Base-by-base conservation (phyloP, 1,284 basidiomycete species). In the Trametes hirsuta region DNA sequence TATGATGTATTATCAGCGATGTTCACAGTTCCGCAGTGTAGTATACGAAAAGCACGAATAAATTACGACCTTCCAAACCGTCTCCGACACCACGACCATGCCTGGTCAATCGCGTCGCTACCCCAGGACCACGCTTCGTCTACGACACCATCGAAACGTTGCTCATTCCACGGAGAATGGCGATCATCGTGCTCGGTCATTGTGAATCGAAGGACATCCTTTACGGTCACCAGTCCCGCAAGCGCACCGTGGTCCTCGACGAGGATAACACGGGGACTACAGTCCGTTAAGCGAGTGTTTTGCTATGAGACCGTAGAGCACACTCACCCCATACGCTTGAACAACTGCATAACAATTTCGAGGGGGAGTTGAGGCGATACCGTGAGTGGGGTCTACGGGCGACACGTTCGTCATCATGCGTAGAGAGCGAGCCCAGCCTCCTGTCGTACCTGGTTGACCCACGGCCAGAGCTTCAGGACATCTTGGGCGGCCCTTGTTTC, bases 271-370 rank as follows among this genome's bases (percentile, higher is more conserved):
- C 96, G 88, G 0, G 97, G 97, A 0, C 94, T 97, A 70, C 45
- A 47, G 41, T 58, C 37, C 60, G 50, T 37, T 15, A 58, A 36
- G 12, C 9, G 42, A 35, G 4, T 14, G 24, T 15, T 9, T 24
- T 6, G 37, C 24, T 6, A 34, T 12, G 5, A n/a, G 24, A 46
- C n/a, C 4, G 1, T 21, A 35, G 15, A 9, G 18, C 14, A 25
- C 24, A 40, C 92, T 66, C 71, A 95, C 95, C 97, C 96, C 89
- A 98, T 92, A 50, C 94, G 85, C 69, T 95, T 93, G 81, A 98
- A 98, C 30, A 98, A 77, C 72, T 97, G 93, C 89, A 98, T 94
- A 11, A 97, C 95, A 57, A 98, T 96, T 75, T 99, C 97, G 42
- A 99, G 79, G 1, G 95, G 94, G 62, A 98, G 85, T 66, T 92